Percentiles rank a stretch among this genome's conserved stretches.
Conservation (phyloP, 1,139 yeast genomes). For the Yamadazyma conglobata region DNA sequence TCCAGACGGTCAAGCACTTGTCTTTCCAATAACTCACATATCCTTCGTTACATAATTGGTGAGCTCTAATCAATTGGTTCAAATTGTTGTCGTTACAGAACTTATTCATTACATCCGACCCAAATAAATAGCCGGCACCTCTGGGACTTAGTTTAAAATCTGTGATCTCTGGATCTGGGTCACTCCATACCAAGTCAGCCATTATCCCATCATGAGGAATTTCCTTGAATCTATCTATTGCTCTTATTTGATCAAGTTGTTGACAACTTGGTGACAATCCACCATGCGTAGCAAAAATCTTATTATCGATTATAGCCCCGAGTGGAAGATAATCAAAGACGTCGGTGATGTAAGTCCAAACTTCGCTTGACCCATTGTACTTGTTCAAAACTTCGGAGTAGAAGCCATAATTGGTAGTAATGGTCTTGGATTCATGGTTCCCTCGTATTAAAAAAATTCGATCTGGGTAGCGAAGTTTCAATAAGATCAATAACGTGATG, state of each 20-base stretch:
- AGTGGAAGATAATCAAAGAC: slow-evolving; percentile 87
- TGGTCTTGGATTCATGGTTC: slow-evolving; percentile 93
- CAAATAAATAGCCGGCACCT: slow-evolving; percentile 98
- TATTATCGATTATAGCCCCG: slow-evolving; percentile 89
- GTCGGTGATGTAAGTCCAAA: slow-evolving; percentile 89
- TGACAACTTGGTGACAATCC: slow-evolving; percentile 94
- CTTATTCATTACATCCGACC: slow-evolving; percentile 83
- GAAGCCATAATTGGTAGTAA: slow-evolving; percentile 94
- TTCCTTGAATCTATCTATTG: slow-evolving; percentile 86
- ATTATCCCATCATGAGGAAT: slow-evolving; percentile 98
- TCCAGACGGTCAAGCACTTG: slow-evolving; percentile 92
- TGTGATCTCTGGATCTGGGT: slow-evolving; percentile 83
- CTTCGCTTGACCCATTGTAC: slow-evolving; percentile 70
- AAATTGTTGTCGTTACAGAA: slow-evolving; percentile 76
- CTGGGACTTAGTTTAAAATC: slow-evolving; percentile 89
- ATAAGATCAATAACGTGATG: slow-evolving; percentile 73
- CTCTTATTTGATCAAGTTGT: slow-evolving; percentile 84
- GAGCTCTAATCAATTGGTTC: slow-evolving; percentile 86
- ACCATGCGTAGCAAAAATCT: slow-evolving; percentile 95
- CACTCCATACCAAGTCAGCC: slow-evolving; percentile 99
- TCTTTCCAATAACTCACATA: slow-evolving; percentile 90
- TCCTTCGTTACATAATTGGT: slow-evolving; percentile 94
- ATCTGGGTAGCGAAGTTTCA: slow-evolving; percentile 83
- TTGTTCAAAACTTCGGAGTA: slow-evolving; percentile 91
- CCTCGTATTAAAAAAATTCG: slow-evolving; percentile 83